Evolutionary conservation across 148 eudicot genomes (phyloP), one percentile per base, ranked within the genome.

Genomic region (Oxyria digyna): DNA sequence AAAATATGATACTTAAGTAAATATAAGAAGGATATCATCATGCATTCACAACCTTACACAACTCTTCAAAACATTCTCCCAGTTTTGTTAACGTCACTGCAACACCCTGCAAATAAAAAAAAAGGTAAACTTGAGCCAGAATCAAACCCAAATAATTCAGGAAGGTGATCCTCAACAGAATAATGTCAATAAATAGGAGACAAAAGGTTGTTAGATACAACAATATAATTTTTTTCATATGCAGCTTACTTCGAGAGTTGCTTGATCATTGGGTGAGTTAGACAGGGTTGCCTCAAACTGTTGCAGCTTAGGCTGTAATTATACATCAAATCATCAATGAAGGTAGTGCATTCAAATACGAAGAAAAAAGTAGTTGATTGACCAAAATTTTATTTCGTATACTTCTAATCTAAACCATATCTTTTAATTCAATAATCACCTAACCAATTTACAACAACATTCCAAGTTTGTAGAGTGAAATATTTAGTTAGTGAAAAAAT

Each of bases 11-110:
- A 54, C n/a, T 24, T 26, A 55, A 14, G 63, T 23, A 13, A 55
- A 27, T 10, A 26, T 55, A 9, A 33, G 37, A 55, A 55, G n/a
- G 33, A 4, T 55, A n/a, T 13, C 33, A 55, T 49, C 57, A 20
- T 49, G 57, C 32, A 55, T 26, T 13, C 20, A 69, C 70, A 69
- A 94, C 98, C 97, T 90, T 83, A 65, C 82, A 71, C 80, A 94
- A 78, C 72, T 90, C 87, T 73, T 90, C 96, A 64, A 94, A 88
- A 77, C 77, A 86, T 49, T 94, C 88, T 63, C 91, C 91, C 55
- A 94, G 77, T 80, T 94, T 92, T 24, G 90, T 74, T 76, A 81
- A 76, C 43, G 91, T 83, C 66, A 90, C 98, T 49, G 95, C 92
- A 45, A 87, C 87, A 77, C 96, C 98, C 98, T 94, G 81, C 55